Base-by-base conservation (phyloP, 2,329 filamentous ascomycete genomes). In the Paramyrothecium sp. region DNA sequence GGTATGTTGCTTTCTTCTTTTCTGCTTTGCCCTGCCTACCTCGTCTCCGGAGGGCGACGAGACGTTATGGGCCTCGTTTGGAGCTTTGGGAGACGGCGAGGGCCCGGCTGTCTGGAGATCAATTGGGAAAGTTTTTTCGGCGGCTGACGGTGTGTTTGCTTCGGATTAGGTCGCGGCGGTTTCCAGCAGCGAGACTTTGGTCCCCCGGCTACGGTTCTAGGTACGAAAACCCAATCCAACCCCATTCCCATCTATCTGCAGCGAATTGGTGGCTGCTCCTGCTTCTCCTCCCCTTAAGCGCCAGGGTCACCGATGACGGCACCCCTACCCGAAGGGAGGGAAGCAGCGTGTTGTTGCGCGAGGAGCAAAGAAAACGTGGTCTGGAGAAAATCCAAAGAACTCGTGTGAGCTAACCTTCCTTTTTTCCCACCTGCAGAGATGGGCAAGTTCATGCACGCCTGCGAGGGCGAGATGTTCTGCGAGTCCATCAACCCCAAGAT, bases 381-480 rank as follows among this genome's bases (percentile, higher is more conserved):
- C n/a, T n/a, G n/a, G n/a, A n/a, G n/a, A n/a, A n/a, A n/a, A n/a
- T n/a, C n/a, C n/a, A n/a, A n/a, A n/a, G n/a, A n/a, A n/a, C n/a
- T n/a, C n/a, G n/a, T n/a, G n/a, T n/a, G n/a, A n/a, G n/a, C n/a
- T n/a, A n/a, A n/a, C n/a, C n/a, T n/a, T n/a, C n/a, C n/a, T n/a
- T n/a, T n/a, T n/a, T 38, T 16, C 33, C 33, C 33, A 38, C 10
- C 33, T 16, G 33, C 33, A 38, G 33, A 97, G 80, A 92, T 99
- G 89, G 95, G 95, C 75, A 86, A 86, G 64, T 96, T 98, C 78
- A 78, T 97, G 73, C 95, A 99, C 80, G 88, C 92, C 58, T 94
- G 91, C 79, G 95, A 99, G 78, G 94, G 94, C 74, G 95, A 99
- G 78, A 95, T 99, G 84, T 89, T 99, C 67, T 97, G 94, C 89